A percentile compares a stretch with the other conserved stretches of the same genome.
Evolutionary conservation across 257 asterid genomes (phyloP).

Genomic region (Rubia yunnanensis): DNA sequence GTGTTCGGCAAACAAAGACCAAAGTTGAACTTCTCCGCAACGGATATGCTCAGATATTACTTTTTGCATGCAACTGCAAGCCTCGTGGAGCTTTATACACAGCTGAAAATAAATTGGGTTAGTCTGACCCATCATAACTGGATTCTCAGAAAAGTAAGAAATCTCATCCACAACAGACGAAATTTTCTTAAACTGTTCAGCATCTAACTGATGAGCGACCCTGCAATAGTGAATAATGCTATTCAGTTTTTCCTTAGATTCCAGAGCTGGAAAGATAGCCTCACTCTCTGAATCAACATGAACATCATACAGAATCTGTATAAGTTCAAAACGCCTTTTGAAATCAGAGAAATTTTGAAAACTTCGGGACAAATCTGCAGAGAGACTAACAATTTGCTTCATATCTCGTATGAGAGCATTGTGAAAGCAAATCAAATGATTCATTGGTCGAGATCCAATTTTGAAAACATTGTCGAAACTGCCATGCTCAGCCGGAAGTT

Average conservation of each 20-base stretch:
- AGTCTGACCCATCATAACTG: slow-evolving; percentile 18
- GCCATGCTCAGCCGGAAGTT: slow-evolving; percentile 21
- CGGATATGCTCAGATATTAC: slow-evolving; percentile 58
- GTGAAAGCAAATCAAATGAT: slow-evolving; percentile 52
- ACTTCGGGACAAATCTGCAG: slow-evolving; percentile 48
- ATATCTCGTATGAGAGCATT: slow-evolving; percentile 57
- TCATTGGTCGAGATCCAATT: slow-evolving; percentile 55
- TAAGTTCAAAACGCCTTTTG: slow-evolving; percentile 31
- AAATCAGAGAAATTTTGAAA: slow-evolving; percentile 39
- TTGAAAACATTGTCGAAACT: slow-evolving; percentile 12
- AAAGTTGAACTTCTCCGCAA: slow-evolving; percentile 68
- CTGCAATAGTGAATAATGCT: slow-evolving; percentile 59
- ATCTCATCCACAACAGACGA: slow-evolving; percentile 40
- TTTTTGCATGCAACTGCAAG: slow-evolving; percentile 59
- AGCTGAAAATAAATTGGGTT: slow-evolving; percentile 19
- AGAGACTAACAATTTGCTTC: slow-evolving; percentile 40
- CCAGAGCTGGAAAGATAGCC: slow-evolving; percentile 70
- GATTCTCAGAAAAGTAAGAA: slow-evolving; percentile 23
- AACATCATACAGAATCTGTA: slow-evolving; percentile 41
- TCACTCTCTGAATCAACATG: slow-evolving; percentile 70
- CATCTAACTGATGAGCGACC: slow-evolving; percentile 69
- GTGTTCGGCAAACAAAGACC: slow-evolving; percentile 46
- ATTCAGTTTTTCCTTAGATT: slow-evolving; percentile 56
- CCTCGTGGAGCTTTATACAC: slow-evolving; percentile 49
- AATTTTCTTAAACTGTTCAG: slow-evolving; percentile 42